Conservation (phyloP, 805 yeast genomes). For the Pichia sporocuriosa region DNA sequence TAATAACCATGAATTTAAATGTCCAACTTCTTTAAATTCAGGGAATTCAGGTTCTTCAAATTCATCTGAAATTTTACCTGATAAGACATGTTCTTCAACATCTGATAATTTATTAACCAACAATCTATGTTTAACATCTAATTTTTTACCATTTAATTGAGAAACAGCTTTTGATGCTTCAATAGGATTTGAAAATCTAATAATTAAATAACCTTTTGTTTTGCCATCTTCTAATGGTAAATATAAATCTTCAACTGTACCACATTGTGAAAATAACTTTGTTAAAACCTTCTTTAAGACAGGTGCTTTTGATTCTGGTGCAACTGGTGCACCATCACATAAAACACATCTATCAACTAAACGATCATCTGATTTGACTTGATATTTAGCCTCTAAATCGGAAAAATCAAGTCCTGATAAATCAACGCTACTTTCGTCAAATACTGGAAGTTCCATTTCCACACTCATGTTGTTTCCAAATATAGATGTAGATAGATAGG, state of each 20-base stretch:
- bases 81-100: slow-evolving; percentile 68
- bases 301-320: slow-evolving; percentile 83
- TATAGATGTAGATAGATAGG: too few species aligned
- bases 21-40: slow-evolving; percentile 68
- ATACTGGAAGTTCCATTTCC: slow-evolving; percentile 21
- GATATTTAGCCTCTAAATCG: slow-evolving; percentile 74
- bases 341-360: slow-evolving; percentile 68
- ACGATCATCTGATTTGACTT: slow-evolving; percentile 49
- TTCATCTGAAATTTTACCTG: slow-evolving; percentile 52
- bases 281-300: slow-evolving; percentile 77
- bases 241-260: slow-evolving; percentile 70
- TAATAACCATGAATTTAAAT: slow-evolving; percentile 84
- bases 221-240: slow-evolving; percentile 77
- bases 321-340: slow-evolving; percentile 93
- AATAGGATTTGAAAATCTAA: slow-evolving; percentile 64
- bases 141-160: slow-evolving; percentile 77
- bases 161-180: slow-evolving; percentile 75
- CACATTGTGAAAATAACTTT: slow-evolving; percentile 72
- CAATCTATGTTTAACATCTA: slow-evolving; percentile 89
- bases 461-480: slow-evolving; percentile 16
- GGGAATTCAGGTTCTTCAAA: slow-evolving; percentile 70
- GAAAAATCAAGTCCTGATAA: slow-evolving; percentile 63
- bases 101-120: slow-evolving; percentile 77
- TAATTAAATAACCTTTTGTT: slow-evolving; percentile 81
- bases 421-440: slow-evolving; percentile 39